Conservation (phyloP, 1,284 basidiomycete genomes). For the Volvariella surrecta region DNA sequence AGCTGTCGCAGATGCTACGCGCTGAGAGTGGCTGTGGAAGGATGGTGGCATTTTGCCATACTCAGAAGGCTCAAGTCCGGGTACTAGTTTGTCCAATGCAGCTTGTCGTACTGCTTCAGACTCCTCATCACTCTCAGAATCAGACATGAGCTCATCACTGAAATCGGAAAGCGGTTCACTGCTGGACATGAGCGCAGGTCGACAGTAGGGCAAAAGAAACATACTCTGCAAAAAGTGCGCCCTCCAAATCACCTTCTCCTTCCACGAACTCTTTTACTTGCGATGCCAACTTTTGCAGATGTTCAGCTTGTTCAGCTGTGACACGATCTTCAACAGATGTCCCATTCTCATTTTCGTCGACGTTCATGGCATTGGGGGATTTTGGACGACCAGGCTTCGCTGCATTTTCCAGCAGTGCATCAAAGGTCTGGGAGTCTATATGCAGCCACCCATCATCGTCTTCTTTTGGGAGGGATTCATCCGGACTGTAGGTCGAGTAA, state of each 20-base stretch:
- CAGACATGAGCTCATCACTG: slow-evolving; percentile 30
- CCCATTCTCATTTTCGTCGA: slow-evolving; percentile 26
- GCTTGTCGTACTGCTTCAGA: slow-evolving; percentile 33
- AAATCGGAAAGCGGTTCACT: slow-evolving; percentile 53
- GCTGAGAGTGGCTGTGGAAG: slow-evolving; percentile 61
- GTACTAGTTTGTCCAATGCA: slow-evolving; percentile 66
- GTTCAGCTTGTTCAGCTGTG: slow-evolving; percentile 56
- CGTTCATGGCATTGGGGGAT: slow-evolving; percentile 33
- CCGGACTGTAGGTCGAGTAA: slow-evolving; percentile 20
- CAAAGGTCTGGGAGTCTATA: slow-evolving; percentile 56
- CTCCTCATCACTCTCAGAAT: slow-evolving; percentile 13
- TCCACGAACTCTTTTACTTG: slow-evolving; percentile 86
- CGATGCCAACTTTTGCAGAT: slow-evolving; percentile 67
- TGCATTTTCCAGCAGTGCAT: slow-evolving; percentile 46
- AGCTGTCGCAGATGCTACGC: slow-evolving; percentile 41
- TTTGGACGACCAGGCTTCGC: slow-evolving; percentile 18
- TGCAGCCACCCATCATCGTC: slow-evolving; percentile 71
- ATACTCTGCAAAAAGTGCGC: slow-evolving; percentile 84
- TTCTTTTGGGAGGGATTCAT: slow-evolving; percentile 30
- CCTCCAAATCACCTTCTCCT: slow-evolving; percentile 79
- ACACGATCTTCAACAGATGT: slow-evolving; percentile 33
- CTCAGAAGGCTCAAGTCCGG: slow-evolving; percentile 58
- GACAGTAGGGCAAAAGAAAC: slow-evolving; percentile 20
- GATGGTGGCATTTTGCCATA: slow-evolving; percentile 76
- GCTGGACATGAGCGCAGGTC: slow-evolving; percentile 2